These are phyloP conservation scores for Dothistroma septosporum DNA, from an alignment of 2,329 filamentous ascomycete species.

Conservation along the genomic window DNA sequence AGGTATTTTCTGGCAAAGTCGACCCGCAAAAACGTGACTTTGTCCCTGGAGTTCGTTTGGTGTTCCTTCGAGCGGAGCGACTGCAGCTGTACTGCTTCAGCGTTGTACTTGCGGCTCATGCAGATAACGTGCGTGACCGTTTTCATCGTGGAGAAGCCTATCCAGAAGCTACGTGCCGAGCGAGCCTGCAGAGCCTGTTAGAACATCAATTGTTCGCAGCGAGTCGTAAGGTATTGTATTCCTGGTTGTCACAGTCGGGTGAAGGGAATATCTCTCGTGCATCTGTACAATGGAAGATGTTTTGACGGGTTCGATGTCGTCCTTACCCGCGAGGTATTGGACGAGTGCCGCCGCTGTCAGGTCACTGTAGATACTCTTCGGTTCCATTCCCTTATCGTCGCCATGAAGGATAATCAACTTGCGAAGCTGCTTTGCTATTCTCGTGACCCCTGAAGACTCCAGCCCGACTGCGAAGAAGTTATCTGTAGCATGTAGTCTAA, in stretches of 20 bases:
- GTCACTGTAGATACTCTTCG: slow-evolving; percentile 35
- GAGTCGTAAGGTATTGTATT: slow-evolving; percentile 1
- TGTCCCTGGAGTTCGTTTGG: slow-evolving; percentile 19
- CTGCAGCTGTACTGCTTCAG: slow-evolving; percentile 20
- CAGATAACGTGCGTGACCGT: slow-evolving; percentile 31
- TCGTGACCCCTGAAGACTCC: slow-evolving; percentile 40
- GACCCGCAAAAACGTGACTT: slow-evolving; percentile 23
- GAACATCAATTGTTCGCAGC: slow-evolving; percentile 21
- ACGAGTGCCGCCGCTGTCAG: slow-evolving; percentile 47
- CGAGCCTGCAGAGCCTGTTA: slow-evolving; percentile 38
- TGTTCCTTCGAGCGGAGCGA: slow-evolving; percentile 23
- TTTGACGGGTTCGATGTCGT: not conserved
- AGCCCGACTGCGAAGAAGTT: slow-evolving; percentile 15
- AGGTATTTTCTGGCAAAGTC: slow-evolving; percentile 26
- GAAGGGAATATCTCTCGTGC: slow-evolving; percentile 29
- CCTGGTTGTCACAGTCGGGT: slow-evolving; percentile 19
- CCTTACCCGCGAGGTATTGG: slow-evolving; percentile 11
- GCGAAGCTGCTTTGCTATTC: slow-evolving; percentile 10
- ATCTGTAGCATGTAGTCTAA: slow-evolving; percentile 6
- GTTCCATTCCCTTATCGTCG: slow-evolving; percentile 37
- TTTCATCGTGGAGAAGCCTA: slow-evolving; percentile 26
- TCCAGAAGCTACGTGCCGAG: slow-evolving; percentile 36
- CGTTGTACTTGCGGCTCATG: slow-evolving; percentile 27
- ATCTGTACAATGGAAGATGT: slow-evolving; percentile 17
- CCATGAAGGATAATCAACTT: slow-evolving; percentile 20